These are phyloP conservation scores for Podaxis sp. DNA, from an alignment of 768 basidiomycete genomes.

Conservation along the genomic window DNA sequence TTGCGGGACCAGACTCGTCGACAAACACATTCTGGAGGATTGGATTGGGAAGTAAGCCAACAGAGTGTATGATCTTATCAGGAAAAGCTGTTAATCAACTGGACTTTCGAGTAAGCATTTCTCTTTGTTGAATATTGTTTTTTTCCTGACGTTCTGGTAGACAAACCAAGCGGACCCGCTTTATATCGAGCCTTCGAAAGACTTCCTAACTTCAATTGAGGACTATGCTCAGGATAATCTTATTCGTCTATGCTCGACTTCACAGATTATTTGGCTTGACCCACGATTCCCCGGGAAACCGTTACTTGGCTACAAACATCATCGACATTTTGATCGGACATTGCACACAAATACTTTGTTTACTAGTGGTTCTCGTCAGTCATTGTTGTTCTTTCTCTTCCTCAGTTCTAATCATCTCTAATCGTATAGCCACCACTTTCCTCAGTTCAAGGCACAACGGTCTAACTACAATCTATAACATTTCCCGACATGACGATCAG, in stretches of 20 bases:
- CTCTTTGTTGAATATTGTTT: not conserved
- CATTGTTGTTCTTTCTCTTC: conserved; percentile 17
- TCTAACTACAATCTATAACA: conserved; percentile 65
- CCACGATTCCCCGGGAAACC: conserved; percentile 55
- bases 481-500: conserved; percentile 39
- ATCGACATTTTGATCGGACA: conserved; percentile 58
- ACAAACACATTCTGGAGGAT: conserved; percentile 52
- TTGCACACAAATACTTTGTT: conserved; percentile 43
- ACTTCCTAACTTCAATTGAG: conserved; percentile 57
- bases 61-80: conserved; percentile 49
- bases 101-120: conserved; percentile 56
- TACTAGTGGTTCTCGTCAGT: conserved; percentile 28
- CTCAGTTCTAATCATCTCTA: not conserved
- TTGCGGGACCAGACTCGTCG: conserved; percentile 15
- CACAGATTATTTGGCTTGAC: conserved; percentile 71
- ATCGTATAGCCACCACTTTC: conserved; percentile 48
- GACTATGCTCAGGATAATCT: conserved; percentile 40
- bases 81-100: conserved; percentile 40
- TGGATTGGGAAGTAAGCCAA: conserved; percentile 31
- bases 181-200: conserved; percentile 28
- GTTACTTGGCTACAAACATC: conserved; percentile 61
- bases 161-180: conserved; percentile 19
- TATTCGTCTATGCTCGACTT: conserved; percentile 58
- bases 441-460: conserved; percentile 60
- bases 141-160: not conserved